These are phyloP conservation scores for Glycine soja DNA, from an alignment of 306 rosid genomes.

Conservation along the genomic window DNA sequence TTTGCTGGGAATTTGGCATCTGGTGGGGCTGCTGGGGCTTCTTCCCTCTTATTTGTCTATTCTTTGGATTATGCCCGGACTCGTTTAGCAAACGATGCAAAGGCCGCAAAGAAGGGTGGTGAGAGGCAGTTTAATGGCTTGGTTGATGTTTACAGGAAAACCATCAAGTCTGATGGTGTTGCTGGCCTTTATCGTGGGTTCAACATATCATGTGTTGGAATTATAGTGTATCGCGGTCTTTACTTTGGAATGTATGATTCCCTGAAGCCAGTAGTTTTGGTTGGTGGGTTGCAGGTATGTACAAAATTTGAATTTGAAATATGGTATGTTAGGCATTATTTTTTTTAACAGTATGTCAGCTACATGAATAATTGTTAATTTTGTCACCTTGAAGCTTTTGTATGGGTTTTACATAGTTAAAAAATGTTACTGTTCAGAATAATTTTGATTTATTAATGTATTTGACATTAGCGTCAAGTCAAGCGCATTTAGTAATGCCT, in stretches of 20 bases:
- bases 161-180: slow-evolving; percentile 79
- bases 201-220: slow-evolving; percentile 80
- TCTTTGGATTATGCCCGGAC: slow-evolving; percentile 87
- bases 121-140: slow-evolving; percentile 91
- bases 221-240: slow-evolving; percentile 89
- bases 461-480: not conserved
- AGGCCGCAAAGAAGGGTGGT: slow-evolving; percentile 87
- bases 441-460: not conserved
- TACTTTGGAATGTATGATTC: slow-evolving; percentile 95
- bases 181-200: slow-evolving; percentile 93
- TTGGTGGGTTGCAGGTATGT: slow-evolving; percentile 77
- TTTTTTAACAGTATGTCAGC: not conserved
- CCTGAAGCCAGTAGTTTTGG: slow-evolving; percentile 81
- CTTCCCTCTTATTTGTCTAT: slow-evolving; percentile 81
- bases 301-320: slow-evolving; percentile 4
- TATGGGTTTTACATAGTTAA: not conserved
- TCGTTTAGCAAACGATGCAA: slow-evolving; percentile 81
- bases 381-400: not conserved
- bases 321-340: not conserved
- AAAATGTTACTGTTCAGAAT: not conserved
- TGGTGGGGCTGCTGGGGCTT: slow-evolving; percentile 94
- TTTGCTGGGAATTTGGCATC: slow-evolving; percentile 94
- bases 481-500: not conserved
- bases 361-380: not conserved
- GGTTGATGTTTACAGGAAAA: slow-evolving; percentile 83